A percentile compares a stretch with the other conserved stretches of the same genome.
These are phyloP conservation scores for Panellus pusillus DNA, from an alignment of 768 basidiomycete species.

Conservation along the genomic window DNA sequence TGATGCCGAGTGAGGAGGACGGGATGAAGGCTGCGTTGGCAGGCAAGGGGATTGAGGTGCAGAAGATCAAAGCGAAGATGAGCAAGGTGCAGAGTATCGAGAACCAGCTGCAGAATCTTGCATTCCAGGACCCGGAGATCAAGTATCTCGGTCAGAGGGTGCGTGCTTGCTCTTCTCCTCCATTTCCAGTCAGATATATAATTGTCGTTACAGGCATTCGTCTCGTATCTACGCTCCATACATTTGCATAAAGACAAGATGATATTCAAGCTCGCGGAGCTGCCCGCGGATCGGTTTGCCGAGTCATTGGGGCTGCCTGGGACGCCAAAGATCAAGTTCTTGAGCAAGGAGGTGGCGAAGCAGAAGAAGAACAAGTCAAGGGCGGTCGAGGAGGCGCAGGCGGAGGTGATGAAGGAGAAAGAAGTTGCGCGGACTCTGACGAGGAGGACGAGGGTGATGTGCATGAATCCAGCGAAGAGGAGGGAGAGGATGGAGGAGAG, in stretches of 20 bases:
- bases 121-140: slow-evolving; percentile 94
- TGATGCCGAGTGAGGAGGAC: slow-evolving; percentile 90
- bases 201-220: slow-evolving; percentile 67
- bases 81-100: slow-evolving; percentile 85
- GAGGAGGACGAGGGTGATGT: slow-evolving; percentile 22
- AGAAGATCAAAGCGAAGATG: slow-evolving; percentile 83
- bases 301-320: slow-evolving; percentile 92
- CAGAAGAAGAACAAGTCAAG: slow-evolving; percentile 74
- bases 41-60: slow-evolving; percentile 68
- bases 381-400: slow-evolving; percentile 36
- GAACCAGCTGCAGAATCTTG: slow-evolving; percentile 87
- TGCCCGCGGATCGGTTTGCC: slow-evolving; percentile 84
- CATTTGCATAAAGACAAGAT: slow-evolving; percentile 93
- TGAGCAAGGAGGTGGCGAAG: slow-evolving; percentile 65
- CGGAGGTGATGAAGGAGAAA: slow-evolving; percentile 27
- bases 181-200: neutral
- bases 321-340: slow-evolving; percentile 92
- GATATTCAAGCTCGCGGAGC: slow-evolving; percentile 81
- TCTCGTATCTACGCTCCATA: slow-evolving; percentile 92
- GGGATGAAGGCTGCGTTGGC: slow-evolving; percentile 77
- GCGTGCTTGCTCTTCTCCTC: slow-evolving; percentile 28
- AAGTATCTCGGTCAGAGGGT: slow-evolving; percentile 96
- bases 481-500: slow-evolving; percentile 27
- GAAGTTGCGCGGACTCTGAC: slow-evolving; percentile 17
- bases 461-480: slow-evolving; percentile 20